Evolutionary conservation across 768 basidiomycete genomes (phyloP), one percentile per base, ranked within the genome.

Genomic region (Rhodosporidiobolus odoratus): DNA sequence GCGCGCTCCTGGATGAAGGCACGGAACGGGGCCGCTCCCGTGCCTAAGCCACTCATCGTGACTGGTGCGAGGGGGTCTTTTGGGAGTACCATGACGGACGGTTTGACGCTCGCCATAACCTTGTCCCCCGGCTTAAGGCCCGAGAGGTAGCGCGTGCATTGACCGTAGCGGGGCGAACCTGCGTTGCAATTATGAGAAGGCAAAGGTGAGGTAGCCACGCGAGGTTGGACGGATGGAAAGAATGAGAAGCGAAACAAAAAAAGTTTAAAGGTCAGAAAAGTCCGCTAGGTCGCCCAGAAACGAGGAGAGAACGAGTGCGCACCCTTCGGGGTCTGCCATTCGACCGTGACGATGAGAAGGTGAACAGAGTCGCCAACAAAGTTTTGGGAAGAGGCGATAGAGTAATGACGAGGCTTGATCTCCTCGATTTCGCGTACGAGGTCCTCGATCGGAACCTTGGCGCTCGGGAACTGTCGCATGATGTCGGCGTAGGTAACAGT

Each of bases 11-110:
- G 96, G 70, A 97, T 86, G 85, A 98, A 99, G 12, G 96, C 96
- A 67, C 96, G 91, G 89, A 99, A 99, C 32, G 96, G 96, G 17
- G 96, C 96, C 15, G 93, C 96, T 65, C 95, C 96, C 6, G 96
- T 99, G 58, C 96, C 96, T 38, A 99, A 87, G 74, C 96, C 96
- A 41, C 95, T 92, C 91, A 99, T 93, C 81, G 98, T 95, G 80
- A 99, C 84, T 47, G 96, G 96, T 78, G 95, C 93, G 56, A 83
- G 85, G 78, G 87, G 83, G 78, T 86, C 84, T 0, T 89, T 89
- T 62, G 96, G 96, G 9, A 98, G 83, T 90, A 97, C 98, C 96
- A 99, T 98, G 37, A 99, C 96, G 78, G 93, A 96, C 34, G 96
- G 96, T 80, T 96, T 96, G 81, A 98, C 89, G 10, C 94, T 97